Conservation (phyloP, 352 stramenopile genomes). For the Phytopythium mirpurense region DNA sequence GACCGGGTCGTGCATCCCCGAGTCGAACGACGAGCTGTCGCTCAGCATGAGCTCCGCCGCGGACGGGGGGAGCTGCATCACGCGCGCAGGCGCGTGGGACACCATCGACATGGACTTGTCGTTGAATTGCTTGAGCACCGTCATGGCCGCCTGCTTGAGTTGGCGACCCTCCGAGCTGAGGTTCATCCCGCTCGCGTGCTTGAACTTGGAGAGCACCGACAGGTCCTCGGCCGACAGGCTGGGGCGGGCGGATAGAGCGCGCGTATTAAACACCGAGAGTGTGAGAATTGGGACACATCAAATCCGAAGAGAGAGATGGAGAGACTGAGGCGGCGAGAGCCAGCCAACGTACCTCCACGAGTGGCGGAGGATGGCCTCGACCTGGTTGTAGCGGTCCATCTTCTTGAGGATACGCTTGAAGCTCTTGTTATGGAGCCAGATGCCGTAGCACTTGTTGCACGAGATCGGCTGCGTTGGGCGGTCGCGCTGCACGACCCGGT, state of each 20-base stretch:
- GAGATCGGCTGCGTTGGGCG: constrained; percentile 37
- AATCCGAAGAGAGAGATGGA: background rate
- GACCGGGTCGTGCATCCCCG: constrained; percentile 17
- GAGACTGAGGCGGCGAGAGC: too few relatives aligned
- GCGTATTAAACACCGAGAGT: background rate
- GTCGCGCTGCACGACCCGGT: constrained; percentile 42
- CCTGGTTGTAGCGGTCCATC: constrained; percentile 55
- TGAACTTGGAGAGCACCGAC: constrained; percentile 49
- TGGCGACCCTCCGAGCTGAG: constrained; percentile 55
- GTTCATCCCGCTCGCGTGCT: constrained; percentile 51
- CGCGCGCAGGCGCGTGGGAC: constrained; percentile 15
- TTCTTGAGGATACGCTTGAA: constrained; percentile 69
- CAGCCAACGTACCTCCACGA: constrained; percentile 39
- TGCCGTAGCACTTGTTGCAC: constrained; percentile 45
- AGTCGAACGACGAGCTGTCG: constrained; percentile 16
- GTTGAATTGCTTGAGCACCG: constrained; percentile 32
- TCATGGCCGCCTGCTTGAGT: constrained; percentile 52
- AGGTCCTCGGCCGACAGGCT: constrained; percentile 42
- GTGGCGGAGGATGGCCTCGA: constrained; percentile 51
- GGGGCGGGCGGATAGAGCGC: background rate
- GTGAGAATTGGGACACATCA: background rate
- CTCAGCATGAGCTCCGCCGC: constrained; percentile 7
- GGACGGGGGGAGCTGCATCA: constrained; percentile 9
- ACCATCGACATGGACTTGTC: constrained; percentile 26
- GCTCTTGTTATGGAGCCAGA: constrained; percentile 60